phyloP scores from a whole-genome alignment of 2,329 filamentous ascomycete genomes.

The Apiospora aurea region DNA sequence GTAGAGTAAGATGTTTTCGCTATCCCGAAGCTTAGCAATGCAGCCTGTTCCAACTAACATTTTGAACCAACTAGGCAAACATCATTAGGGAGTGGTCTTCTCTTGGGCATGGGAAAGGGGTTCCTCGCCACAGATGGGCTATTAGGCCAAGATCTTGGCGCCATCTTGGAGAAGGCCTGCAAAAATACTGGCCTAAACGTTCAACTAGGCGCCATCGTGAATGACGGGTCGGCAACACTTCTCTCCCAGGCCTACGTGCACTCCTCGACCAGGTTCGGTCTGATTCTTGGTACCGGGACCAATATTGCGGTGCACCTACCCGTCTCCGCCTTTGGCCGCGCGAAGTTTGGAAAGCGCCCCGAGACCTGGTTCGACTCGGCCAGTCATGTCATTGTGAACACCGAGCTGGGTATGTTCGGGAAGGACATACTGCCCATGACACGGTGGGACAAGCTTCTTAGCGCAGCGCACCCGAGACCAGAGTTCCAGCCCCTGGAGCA shows the following conservation, averaged over 20 bases:
- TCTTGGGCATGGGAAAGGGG: constrained; percentile 71
- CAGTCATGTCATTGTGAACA: constrained; percentile 71
- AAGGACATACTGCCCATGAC: constrained; percentile 64
- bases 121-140: constrained; percentile 66
- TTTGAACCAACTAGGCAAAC: constrained; percentile 61
- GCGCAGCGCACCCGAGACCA: constrained; percentile 54
- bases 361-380: constrained; percentile 63
- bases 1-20: constrained; percentile 63
- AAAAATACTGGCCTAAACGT: constrained; percentile 58
- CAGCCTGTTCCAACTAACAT: background rate
- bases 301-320: constrained; percentile 72
- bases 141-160: constrained; percentile 65
- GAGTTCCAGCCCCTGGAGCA: constrained; percentile 51
- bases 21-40: background rate
- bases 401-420: constrained; percentile 73
- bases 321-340: constrained; percentile 58
- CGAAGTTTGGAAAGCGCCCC: constrained; percentile 65
- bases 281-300: constrained; percentile 72
- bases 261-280: constrained; percentile 65
- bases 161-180: constrained; percentile 64
- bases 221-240: constrained; percentile 72
- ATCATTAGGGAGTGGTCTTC: constrained; percentile 63
- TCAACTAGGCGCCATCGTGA: constrained; percentile 66
- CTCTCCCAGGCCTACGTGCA: constrained; percentile 69
- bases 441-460: constrained; percentile 65